Evolutionary conservation across 2,329 filamentous ascomycete species (phyloP).

Genomic region (Lojkania enalia): DNA sequence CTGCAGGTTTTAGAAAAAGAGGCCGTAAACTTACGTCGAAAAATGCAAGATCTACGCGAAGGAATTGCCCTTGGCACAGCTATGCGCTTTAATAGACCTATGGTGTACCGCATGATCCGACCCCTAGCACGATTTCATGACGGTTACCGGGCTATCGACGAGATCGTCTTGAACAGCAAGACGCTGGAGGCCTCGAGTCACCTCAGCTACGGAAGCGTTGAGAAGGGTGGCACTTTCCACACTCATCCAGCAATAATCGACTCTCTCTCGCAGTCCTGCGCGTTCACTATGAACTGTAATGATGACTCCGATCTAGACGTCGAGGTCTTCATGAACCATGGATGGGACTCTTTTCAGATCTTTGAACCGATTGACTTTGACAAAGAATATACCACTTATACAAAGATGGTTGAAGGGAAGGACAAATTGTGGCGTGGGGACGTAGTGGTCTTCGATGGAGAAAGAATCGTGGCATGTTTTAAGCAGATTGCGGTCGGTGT

Average conservation of each 20-base stretch:
- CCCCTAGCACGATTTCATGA: conserved; percentile 14
- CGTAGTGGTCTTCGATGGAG: conserved; percentile 8
- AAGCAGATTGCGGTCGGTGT: too few relatives aligned
- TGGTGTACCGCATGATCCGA: conserved; percentile 10
- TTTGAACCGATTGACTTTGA: conserved; percentile 7
- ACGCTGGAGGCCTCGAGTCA: conserved; percentile 15
- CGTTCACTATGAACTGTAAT: conserved; percentile 26
- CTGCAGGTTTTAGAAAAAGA: too few relatives aligned
- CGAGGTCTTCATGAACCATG: conserved; percentile 23
- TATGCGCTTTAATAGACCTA: conserved; percentile 10
- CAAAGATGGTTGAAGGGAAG: conserved; percentile 1
- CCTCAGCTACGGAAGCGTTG: conserved; percentile 11
- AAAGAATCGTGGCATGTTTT: too few relatives aligned
- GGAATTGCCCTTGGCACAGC: conserved; percentile 6
- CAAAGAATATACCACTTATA: conserved; percentile 8
- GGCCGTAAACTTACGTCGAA: too few relatives aligned
- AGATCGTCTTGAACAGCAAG: conserved; percentile 20
- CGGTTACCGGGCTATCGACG: conserved; percentile 18
- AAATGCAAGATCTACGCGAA: conserved; percentile 4
- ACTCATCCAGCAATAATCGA: conserved; percentile 17
- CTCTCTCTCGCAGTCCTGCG: conserved; percentile 11
- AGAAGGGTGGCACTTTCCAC: conserved; percentile 11
- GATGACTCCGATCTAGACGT: conserved; percentile 13
- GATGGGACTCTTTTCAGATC: conserved; percentile 20
- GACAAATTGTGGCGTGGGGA: conserved; percentile 5